phyloP scores from a whole-genome alignment of 768 basidiomycete genomes.

The Leucocoprinus birnbaumii region DNA sequence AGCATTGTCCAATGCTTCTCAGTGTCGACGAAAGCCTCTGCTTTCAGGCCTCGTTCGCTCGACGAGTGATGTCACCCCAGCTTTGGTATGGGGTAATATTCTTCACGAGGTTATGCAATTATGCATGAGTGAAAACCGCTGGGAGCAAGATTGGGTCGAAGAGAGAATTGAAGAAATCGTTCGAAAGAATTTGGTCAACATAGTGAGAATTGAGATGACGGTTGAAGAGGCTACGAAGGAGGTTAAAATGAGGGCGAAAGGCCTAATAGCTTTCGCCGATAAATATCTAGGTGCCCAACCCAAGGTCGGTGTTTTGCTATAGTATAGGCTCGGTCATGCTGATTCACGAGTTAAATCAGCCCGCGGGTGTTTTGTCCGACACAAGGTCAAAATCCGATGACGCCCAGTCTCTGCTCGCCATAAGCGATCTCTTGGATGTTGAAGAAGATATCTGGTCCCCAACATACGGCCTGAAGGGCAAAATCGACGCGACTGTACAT shows the following conservation, averaged over 20 bases:
- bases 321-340: background rate
- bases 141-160: constrained; percentile 65
- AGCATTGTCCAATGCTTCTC: constrained; percentile 76
- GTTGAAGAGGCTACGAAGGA: constrained; percentile 25
- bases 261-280: constrained; percentile 60
- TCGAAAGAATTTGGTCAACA: constrained; percentile 49
- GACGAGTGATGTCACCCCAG: constrained; percentile 56
- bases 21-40: constrained; percentile 87
- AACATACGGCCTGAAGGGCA: constrained; percentile 91
- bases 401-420: constrained; percentile 58
- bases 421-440: constrained; percentile 75
- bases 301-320: constrained; percentile 46
- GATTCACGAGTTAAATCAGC: constrained; percentile 32
- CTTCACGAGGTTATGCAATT: constrained; percentile 89
- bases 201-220: constrained; percentile 56
- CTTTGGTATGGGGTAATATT: constrained; percentile 89
- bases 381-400: constrained; percentile 51
- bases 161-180: constrained; percentile 56
- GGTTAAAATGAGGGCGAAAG: constrained; percentile 46
- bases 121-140: constrained; percentile 58
- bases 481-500: constrained; percentile 85
- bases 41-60: constrained; percentile 63
- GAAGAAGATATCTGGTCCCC: constrained; percentile 99
- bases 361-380: constrained; percentile 63
- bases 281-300: constrained; percentile 64